Evolutionary conservation across 441 rosid genomes (phyloP).

Genomic region (Pelargonium cotyledonis): DNA sequence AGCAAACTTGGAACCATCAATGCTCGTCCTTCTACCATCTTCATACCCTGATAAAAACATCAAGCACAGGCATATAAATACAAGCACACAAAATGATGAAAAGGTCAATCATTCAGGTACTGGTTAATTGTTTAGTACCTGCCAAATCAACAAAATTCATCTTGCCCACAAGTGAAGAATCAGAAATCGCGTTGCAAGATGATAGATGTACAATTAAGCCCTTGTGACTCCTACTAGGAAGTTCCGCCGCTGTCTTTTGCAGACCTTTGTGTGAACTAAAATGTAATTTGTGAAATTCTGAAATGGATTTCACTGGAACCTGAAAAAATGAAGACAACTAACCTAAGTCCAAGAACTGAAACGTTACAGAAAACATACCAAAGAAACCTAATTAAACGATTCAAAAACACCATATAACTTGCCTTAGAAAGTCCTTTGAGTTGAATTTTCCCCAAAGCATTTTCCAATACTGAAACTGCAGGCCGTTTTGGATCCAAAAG

Average conservation of each 20-base stretch:
- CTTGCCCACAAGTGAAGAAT: conserved; percentile 33
- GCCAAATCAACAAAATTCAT: conserved; percentile 68
- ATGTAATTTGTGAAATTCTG: conserved; percentile 46
- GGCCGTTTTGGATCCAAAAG: conserved; percentile 38
- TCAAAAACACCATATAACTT: conserved; percentile 26
- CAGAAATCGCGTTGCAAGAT: conserved; percentile 14
- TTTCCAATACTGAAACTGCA: conserved; percentile 36
- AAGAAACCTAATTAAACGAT: conserved; percentile 8
- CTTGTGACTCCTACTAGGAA: conserved; percentile 38
- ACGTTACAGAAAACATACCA: conserved; percentile 1
- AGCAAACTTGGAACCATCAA: conserved; percentile 24
- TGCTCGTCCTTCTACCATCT: conserved; percentile 46
- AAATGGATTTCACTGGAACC: conserved; percentile 47
- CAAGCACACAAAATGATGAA: background rate
- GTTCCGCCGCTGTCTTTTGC: conserved; percentile 29
- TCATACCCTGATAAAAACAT: conserved; percentile 48
- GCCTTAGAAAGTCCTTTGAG: conserved; percentile 75
- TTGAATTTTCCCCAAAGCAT: conserved; percentile 49
- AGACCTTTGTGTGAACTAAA: conserved; percentile 23
- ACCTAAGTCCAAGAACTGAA: background rate
- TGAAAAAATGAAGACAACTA: conserved; percentile 21
- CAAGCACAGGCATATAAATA: conserved; percentile 1
- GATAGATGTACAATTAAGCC: conserved; percentile 48
- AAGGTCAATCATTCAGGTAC: background rate
- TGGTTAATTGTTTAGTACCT: conserved; percentile 34